Percentiles rank a stretch among this genome's conserved stretches.
Evolutionary conservation across 2,329 filamentous ascomycete genomes (phyloP).

Genomic region (Penicillium paneum): DNA sequence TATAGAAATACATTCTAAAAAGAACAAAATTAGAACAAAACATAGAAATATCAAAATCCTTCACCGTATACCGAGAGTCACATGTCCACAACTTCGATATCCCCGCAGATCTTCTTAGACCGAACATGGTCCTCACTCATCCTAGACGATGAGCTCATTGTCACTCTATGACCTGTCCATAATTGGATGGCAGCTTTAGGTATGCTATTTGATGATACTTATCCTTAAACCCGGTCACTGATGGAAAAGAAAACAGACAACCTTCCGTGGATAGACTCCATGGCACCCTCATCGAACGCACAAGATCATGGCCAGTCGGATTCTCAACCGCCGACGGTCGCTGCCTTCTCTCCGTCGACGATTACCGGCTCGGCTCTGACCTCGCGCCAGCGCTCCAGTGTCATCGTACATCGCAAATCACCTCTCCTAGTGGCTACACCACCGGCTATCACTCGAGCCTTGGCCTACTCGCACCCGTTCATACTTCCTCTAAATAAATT

Average conservation of each 20-base stretch:
- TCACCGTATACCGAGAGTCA: conserved; percentile 17
- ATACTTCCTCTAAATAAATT: conserved; percentile 83
- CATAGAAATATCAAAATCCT: neutral
- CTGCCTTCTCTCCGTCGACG: conserved; percentile 83
- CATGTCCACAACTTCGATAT: conserved; percentile 18
- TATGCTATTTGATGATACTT: conserved; percentile 21
- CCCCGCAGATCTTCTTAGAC: conserved; percentile 25
- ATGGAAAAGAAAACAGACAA: conserved; percentile 33
- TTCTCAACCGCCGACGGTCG: conserved; percentile 68
- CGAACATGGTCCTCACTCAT: conserved; percentile 29
- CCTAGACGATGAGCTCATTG: conserved; percentile 21
- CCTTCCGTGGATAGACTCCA: conserved; percentile 54
- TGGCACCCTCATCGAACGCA: conserved; percentile 45
- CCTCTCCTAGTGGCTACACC: conserved; percentile 89
- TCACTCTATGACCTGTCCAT: conserved; percentile 33
- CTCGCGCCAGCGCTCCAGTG: conserved; percentile 77
- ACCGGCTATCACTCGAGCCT: conserved; percentile 85
- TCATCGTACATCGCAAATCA: conserved; percentile 95
- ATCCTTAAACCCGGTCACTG: conserved; percentile 18
- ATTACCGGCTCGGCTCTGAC: conserved; percentile 66
- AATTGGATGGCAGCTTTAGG: conserved; percentile 52
- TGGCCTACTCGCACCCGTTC: conserved; percentile 95
- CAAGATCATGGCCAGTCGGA: conserved; percentile 40
- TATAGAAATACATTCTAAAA: neutral
- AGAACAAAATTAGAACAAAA: neutral